Base-by-base conservation (phyloP, 179 eudicot genomes). In the Vitellaria paradoxa region DNA sequence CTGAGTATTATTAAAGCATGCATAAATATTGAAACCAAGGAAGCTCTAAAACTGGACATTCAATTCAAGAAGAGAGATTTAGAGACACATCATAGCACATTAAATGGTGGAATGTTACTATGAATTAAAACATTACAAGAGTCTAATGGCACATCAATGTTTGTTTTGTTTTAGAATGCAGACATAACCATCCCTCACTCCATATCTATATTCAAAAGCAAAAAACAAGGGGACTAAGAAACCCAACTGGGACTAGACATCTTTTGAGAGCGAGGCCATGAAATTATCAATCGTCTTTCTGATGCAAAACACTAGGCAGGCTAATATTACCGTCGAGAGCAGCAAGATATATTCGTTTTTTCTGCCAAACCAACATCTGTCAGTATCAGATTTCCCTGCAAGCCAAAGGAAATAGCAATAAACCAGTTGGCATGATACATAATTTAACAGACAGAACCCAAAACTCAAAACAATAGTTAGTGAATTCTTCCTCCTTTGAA, bases 341-440 rank as follows among this genome's bases (percentile, higher is more conserved):
- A 24, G 90, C 87, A 64, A 90, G 99, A 84, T 93, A 96, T 81
- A 90, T 82, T 83, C 99, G 88, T 79, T 96, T 96, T 96, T 93
- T 96, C 99, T 10, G 99, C 86, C 91, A 96, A 82, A 73, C 99
- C 99, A 78, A 93, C 85, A 89, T 96, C 99, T 77, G 96, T 88
- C 47, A 89, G 78, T 79, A 74, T 86, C 80, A 96, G 71, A 81
- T 90, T 84, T 61, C 97, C 98, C 98, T 94, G 94, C 89, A 84
- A 42, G 62, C 76, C 76, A 45, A 67, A 81, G 26, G 30, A 60
- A 52, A 40, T 14, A 40, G 65, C 56, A 80, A 63, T 53, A 75
- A 60, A 67, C 53, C 17, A 21, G 73, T 45, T 73, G 42, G 42
- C 50, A 40, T 76, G 72, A 26, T 21, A 37, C 12, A 18, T 61